Evolutionary conservation across 129 eudicot species (phyloP).

Genomic region (Smallanthus sonchifolius): DNA sequence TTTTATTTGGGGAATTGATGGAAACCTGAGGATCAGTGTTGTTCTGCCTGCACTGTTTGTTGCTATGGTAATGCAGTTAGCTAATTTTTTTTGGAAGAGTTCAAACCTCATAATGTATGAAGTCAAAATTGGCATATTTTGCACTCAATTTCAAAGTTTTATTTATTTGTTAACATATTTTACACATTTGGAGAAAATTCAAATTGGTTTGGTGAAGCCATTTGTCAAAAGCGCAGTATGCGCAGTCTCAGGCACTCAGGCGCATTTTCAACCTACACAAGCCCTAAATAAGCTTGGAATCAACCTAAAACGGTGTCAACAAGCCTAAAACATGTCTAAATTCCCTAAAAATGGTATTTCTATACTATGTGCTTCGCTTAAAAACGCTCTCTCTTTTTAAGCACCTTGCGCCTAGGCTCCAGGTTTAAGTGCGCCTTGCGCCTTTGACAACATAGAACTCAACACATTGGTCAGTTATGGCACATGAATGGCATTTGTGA

Average conservation of each 20-base stretch:
- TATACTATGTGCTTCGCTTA: too few relatives aligned
- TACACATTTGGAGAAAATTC: not conserved
- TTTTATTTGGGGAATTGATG: slow-evolving; percentile 8
- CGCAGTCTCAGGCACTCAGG: too few relatives aligned
- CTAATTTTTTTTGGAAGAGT: not conserved
- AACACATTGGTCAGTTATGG: too few relatives aligned
- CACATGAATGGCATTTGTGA: not conserved
- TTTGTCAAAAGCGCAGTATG: not conserved
- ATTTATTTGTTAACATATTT: not conserved
- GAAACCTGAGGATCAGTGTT: not conserved
- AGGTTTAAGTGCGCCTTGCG: too few relatives aligned
- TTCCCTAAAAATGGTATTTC: too few relatives aligned
- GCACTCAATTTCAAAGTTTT: not conserved
- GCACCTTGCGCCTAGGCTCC: too few relatives aligned
- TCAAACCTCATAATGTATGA: not conserved
- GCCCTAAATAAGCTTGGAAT: too few relatives aligned
- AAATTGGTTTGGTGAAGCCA: not conserved
- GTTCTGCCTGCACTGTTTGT: not conserved
- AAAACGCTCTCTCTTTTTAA: too few relatives aligned
- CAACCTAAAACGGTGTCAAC: too few relatives aligned
- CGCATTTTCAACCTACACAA: too few relatives aligned
- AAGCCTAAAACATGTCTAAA: too few relatives aligned
- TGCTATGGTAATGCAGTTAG: not conserved
- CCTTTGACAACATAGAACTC: too few relatives aligned
- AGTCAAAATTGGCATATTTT: not conserved